phyloP scores from a whole-genome alignment of 331 rosid genomes.

The Erythrophleum ivorense region DNA sequence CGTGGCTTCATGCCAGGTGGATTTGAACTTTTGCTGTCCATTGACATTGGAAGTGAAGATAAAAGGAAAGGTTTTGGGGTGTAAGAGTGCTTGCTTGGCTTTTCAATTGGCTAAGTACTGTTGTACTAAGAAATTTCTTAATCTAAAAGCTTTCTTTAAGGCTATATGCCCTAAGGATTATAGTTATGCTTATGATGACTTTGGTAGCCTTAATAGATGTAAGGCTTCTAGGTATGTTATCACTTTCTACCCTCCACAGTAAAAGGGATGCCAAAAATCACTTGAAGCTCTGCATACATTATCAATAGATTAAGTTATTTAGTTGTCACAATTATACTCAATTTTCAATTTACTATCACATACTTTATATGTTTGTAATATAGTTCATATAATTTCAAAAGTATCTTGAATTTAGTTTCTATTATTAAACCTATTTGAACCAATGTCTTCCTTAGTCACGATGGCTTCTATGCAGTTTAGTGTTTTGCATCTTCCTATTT shows the following conservation, averaged over 20 bases:
- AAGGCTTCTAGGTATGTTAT: conserved; percentile 78
- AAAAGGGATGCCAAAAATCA: conserved; percentile 26
- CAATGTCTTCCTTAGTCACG: too few relatives aligned
- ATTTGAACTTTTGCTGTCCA: conserved; percentile 83
- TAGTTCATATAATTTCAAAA: background rate
- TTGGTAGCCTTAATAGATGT: conserved; percentile 77
- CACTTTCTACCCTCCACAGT: conserved; percentile 85
- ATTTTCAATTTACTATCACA: background rate
- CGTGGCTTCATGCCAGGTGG: conserved; percentile 76
- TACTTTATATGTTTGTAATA: background rate
- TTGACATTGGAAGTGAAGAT: conserved; percentile 73
- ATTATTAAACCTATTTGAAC: too few relatives aligned
- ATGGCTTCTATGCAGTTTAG: too few relatives aligned
- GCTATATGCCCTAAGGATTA: conserved; percentile 93
- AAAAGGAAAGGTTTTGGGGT: conserved; percentile 77
- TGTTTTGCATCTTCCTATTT: too few relatives aligned
- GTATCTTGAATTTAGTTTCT: background rate
- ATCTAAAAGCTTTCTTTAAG: conserved; percentile 73
- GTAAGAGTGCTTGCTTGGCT: conserved; percentile 94
- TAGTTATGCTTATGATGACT: conserved; percentile 90
- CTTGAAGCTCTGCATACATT: conserved; percentile 30
- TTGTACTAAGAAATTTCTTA: conserved; percentile 76
- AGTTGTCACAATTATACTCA: too few relatives aligned
- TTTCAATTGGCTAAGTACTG: conserved; percentile 83
- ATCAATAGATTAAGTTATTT: background rate